A percentile compares a stretch with the other conserved stretches of the same genome.
phyloP scores from a whole-genome alignment of 371 early-diverging fungal genomes.

The Entomophthora muscae region DNA sequence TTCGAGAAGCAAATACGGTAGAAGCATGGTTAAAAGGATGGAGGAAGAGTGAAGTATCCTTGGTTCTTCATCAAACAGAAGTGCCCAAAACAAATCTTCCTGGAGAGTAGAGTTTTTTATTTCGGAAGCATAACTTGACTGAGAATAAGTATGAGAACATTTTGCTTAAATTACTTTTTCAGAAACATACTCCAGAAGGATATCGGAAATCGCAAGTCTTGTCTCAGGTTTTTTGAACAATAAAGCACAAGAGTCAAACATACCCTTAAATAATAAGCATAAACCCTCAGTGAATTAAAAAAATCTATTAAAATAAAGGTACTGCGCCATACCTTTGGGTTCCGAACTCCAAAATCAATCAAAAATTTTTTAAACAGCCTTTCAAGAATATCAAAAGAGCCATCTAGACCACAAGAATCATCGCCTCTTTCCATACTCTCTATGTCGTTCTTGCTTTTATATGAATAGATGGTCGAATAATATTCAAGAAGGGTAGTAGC shows the following conservation, averaged over 20 bases:
- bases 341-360: neutral
- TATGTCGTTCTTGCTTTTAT: neutral
- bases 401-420: neutral
- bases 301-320: neutral
- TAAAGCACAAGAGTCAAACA: neutral
- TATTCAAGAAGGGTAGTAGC: neutral
- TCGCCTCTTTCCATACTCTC: neutral
- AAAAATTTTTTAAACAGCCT: neutral
- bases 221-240: neutral
- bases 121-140: neutral
- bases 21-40: neutral
- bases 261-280: neutral
- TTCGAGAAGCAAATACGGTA: neutral
- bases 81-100: neutral
- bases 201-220: neutral
- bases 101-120: neutral
- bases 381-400: neutral
- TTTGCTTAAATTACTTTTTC: neutral
- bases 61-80: neutral
- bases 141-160: neutral
- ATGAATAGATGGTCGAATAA: neutral
- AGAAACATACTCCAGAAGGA: neutral
- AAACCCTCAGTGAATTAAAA: neutral
- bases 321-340: neutral
- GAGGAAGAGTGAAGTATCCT: neutral